phyloP scores from a whole-genome alignment of 331 rosid genomes.

The Quercus tomentella region DNA sequence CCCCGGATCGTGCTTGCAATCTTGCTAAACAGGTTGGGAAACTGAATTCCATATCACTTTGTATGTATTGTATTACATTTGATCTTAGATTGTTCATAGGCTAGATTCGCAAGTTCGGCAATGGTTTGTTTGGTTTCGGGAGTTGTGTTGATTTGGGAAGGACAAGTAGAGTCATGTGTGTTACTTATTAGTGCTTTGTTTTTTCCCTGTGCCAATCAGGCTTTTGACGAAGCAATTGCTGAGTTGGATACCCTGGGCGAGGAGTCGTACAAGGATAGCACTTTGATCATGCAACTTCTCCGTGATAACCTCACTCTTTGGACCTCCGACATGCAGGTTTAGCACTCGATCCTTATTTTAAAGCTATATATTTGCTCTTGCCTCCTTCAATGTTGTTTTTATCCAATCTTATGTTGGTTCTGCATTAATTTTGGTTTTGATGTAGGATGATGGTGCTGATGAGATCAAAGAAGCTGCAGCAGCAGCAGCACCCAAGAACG shows the following conservation, averaged over 20 bases:
- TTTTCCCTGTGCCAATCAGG: slow-evolving; percentile 34
- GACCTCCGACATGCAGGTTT: slow-evolving; percentile 99
- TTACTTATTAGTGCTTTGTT: background rate
- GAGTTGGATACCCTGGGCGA: slow-evolving; percentile 95
- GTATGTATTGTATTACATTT: background rate
- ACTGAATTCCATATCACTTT: background rate
- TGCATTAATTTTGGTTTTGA: background rate
- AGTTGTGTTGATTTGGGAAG: background rate
- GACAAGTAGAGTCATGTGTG: background rate
- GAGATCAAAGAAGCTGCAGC: slow-evolving; percentile 74
- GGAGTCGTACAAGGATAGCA: slow-evolving; percentile 96
- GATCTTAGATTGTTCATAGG: background rate
- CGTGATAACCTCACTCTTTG: slow-evolving; percentile 97
- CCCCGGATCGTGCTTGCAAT: slow-evolving; percentile 96
- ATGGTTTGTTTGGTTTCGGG: background rate
- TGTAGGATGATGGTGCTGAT: slow-evolving; percentile 90
- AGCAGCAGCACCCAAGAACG: slow-evolving; percentile 60
- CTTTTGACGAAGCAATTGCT: slow-evolving; percentile 93
- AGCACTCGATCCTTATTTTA: background rate
- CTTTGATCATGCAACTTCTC: slow-evolving; percentile 97
- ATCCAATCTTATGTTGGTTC: background rate
- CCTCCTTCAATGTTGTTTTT: background rate
- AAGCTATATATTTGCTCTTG: background rate
- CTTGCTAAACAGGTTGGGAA: slow-evolving; percentile 88
- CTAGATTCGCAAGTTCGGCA: background rate